Evolutionary conservation across 495 filamentous ascomycete genomes (phyloP).

Genomic region (Podospora bellae-mahoneyi): DNA sequence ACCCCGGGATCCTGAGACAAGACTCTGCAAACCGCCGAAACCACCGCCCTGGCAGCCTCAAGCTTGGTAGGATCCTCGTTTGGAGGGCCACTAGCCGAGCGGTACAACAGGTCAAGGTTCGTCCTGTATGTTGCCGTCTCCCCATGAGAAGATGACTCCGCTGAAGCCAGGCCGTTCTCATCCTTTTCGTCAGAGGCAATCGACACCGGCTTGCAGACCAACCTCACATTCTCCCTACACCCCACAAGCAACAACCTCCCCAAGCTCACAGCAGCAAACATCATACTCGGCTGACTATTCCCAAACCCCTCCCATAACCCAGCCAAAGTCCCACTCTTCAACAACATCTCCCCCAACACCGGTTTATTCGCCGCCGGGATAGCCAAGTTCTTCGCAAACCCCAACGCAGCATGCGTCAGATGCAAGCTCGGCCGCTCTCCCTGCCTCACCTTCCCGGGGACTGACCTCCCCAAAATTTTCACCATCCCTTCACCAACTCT

Average conservation of each 20-base stretch:
- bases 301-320: conserved; percentile 56
- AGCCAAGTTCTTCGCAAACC: conserved; percentile 79
- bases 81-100: not conserved
- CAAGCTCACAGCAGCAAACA: conserved; percentile 65
- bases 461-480: conserved; percentile 42
- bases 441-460: conserved; percentile 13
- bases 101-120: not conserved
- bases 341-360: conserved; percentile 47
- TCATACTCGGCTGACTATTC: conserved; percentile 57
- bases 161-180: no score
- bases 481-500: conserved; percentile 57
- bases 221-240: conserved; percentile 55
- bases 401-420: conserved; percentile 62
- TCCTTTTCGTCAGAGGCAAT: not conserved
- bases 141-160: no score
- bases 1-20: not conserved
- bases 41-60: conserved; percentile 53
- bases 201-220: conserved; percentile 34
- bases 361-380: conserved; percentile 62
- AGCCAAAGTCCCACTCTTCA: conserved; percentile 48
- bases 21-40: not conserved
- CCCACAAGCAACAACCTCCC: conserved; percentile 62
- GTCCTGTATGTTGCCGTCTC: not conserved
- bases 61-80: conserved; percentile 64
- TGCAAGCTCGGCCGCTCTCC: conserved; percentile 31